phyloP scores from a whole-genome alignment of 2,329 filamentous ascomycete genomes.

The Zopfia rhizophila region DNA sequence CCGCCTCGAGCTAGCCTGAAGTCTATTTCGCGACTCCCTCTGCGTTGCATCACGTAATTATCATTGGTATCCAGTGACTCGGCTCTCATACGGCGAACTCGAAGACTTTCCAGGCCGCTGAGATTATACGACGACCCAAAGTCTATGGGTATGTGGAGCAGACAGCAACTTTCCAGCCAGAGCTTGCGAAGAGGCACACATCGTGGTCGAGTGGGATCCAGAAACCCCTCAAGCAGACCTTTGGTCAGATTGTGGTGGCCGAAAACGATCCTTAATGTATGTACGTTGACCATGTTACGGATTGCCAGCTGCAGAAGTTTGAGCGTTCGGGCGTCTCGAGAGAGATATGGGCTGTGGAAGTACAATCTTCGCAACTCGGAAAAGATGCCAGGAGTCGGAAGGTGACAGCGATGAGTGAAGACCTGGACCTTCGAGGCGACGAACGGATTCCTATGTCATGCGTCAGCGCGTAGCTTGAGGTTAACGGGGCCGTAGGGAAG shows the following conservation, averaged over 20 bases:
- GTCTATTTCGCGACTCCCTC: too few relatives aligned
- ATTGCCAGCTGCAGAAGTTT: constrained; percentile 51
- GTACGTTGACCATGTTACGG: constrained; percentile 54
- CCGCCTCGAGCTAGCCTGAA: constrained; percentile 45
- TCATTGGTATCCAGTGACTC: constrained; percentile 21
- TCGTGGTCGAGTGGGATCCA: constrained; percentile 43
- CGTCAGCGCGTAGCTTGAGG: constrained; percentile 19
- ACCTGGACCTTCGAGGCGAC: constrained; percentile 56
- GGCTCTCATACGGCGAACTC: constrained; percentile 54
- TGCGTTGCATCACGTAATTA: constrained; percentile 28
- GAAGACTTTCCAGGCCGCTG: constrained; percentile 52
- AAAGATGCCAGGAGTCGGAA: constrained; percentile 58
- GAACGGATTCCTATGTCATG: constrained; percentile 44
- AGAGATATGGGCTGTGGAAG: constrained; percentile 53
- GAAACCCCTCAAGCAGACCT: constrained; percentile 52
- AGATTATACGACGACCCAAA: constrained; percentile 33
- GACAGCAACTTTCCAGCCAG: constrained; percentile 58
- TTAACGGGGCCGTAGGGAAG: not conserved
- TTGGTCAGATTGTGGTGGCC: constrained; percentile 56
- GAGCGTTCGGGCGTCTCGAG: constrained; percentile 53
- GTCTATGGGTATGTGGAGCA: constrained; percentile 38
- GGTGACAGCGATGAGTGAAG: constrained; percentile 58
- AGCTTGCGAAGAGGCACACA: constrained; percentile 50
- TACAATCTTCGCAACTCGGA: constrained; percentile 52
- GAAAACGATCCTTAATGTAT: constrained; percentile 56